These are phyloP conservation scores for Neurospora pannonica DNA, from an alignment of 495 filamentous ascomycete genomes.

Conservation along the genomic window DNA sequence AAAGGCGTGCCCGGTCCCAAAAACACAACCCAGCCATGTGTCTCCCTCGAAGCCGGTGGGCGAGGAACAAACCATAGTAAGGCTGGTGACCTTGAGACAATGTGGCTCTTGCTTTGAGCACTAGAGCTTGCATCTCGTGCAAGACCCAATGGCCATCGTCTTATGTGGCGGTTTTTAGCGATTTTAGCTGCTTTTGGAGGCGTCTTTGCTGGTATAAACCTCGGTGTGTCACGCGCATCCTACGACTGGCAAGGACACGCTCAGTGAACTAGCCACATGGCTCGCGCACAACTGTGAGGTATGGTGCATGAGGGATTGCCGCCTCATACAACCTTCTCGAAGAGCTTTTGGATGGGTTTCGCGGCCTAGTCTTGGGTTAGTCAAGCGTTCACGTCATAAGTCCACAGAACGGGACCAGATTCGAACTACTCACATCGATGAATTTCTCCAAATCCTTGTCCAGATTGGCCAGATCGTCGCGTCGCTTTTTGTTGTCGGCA, in stretches of 20 bases:
- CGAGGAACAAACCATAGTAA: neutral
- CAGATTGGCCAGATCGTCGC: constrained; percentile 81
- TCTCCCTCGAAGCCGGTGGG: neutral
- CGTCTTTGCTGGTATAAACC: neutral
- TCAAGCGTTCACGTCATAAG: constrained; percentile 2
- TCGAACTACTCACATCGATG: constrained; percentile 51
- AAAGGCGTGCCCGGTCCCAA: neutral
- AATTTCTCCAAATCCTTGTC: constrained; percentile 88
- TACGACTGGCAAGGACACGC: neutral
- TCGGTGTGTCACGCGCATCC: neutral
- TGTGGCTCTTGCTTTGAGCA: neutral
- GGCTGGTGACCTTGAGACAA: neutral
- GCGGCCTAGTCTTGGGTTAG: constrained; percentile 50
- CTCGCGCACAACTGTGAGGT: neutral
- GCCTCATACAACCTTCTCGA: constrained; percentile 57
- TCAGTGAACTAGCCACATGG: neutral
- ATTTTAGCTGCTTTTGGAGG: neutral
- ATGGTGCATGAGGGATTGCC: neutral
- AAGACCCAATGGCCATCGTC: neutral
- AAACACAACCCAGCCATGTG: neutral
- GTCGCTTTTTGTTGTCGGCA: constrained; percentile 88
- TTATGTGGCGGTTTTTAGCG: neutral
- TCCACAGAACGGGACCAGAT: neutral
- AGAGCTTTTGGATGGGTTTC: constrained; percentile 75
- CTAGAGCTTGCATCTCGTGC: neutral